Conservation (phyloP, 2,329 filamentous ascomycete species). For the Aspergillus sp. region DNA sequence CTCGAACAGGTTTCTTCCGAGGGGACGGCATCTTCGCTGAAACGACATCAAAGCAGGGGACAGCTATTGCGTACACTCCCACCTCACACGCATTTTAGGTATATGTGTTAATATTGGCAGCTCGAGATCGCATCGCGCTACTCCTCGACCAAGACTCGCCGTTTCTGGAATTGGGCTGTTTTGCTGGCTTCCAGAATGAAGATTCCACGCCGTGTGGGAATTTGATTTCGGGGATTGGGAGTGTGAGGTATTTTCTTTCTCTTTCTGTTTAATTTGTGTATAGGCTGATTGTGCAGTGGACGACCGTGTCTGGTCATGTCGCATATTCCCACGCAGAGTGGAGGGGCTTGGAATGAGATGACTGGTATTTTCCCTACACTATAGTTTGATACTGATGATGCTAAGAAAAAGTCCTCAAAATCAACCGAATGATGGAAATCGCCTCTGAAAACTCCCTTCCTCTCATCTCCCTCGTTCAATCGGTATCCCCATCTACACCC, state of each 20-base stretch:
- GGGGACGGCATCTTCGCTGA: constrained; percentile 23
- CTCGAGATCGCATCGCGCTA: constrained; percentile 34
- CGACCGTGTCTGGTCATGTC: constrained; percentile 35
- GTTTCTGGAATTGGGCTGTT: constrained; percentile 35
- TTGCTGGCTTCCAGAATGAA: constrained; percentile 30
- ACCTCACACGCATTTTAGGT: no score
- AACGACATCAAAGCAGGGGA: constrained; percentile 23
- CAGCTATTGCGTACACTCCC: constrained; percentile 26
- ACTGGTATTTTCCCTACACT: no score
- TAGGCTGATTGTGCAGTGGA: constrained; percentile 17
- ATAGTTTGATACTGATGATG: neutral
- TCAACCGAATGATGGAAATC: constrained; percentile 34
- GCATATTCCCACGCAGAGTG: constrained; percentile 40
- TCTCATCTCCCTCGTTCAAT: constrained; percentile 37
- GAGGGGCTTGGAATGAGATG: constrained; percentile 42
- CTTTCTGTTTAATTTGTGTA: no score
- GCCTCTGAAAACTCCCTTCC: constrained; percentile 38
- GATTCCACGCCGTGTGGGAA: constrained; percentile 35
- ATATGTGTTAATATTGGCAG: constrained; percentile 15
- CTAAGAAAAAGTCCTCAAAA: constrained; percentile 19
- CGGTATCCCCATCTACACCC: constrained; percentile 12
- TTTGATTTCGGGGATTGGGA: constrained; percentile 36
- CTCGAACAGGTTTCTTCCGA: constrained; percentile 24
- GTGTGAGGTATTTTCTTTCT: constrained; percentile 16
- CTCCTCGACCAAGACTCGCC: constrained; percentile 35